Conservation (phyloP, 768 basidiomycete genomes). For the Gloeopeniophorella convolvens region DNA sequence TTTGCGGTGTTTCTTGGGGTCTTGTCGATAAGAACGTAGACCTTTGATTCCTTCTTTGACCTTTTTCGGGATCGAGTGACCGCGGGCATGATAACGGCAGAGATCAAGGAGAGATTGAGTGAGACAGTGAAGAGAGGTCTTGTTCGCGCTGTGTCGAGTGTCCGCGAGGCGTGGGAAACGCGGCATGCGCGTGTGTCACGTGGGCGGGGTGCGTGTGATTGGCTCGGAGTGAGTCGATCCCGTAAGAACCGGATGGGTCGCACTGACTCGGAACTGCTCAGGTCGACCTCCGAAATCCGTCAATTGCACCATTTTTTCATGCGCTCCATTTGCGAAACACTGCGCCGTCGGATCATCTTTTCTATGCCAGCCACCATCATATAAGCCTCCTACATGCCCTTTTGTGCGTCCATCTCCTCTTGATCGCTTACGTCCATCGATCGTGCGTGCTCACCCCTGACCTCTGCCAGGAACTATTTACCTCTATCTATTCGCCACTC, state of each 20-base stretch:
- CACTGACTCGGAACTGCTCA: too few species aligned
- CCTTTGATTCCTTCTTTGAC: background rate
- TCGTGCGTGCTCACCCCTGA: constrained; percentile 2
- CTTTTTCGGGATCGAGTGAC: constrained; percentile 6
- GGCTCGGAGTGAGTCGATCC: background rate
- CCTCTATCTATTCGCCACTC: constrained; percentile 4
- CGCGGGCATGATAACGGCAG: constrained; percentile 10
- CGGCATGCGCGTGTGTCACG: constrained; percentile 1
- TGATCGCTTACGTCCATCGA: background rate
- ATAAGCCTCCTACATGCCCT: background rate
- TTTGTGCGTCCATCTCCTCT: background rate
- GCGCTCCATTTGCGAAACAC: background rate
- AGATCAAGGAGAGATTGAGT: too few species aligned
- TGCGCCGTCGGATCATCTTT: constrained; percentile 9
- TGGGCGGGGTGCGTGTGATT: background rate
- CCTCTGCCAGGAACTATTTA: constrained; percentile 1
- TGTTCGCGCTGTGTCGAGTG: background rate
- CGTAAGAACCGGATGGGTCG: background rate
- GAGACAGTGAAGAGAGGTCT: background rate
- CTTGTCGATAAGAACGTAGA: constrained; percentile 21
- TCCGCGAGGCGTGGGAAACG: background rate
- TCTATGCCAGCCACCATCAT: constrained; percentile 4
- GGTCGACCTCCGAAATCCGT: background rate
- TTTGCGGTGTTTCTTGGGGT: constrained; percentile 8
- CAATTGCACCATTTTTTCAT: constrained; percentile 1